Evolutionary conservation across 495 filamentous ascomycete species (phyloP).

Genomic region (Aspergillus asperescens): DNA sequence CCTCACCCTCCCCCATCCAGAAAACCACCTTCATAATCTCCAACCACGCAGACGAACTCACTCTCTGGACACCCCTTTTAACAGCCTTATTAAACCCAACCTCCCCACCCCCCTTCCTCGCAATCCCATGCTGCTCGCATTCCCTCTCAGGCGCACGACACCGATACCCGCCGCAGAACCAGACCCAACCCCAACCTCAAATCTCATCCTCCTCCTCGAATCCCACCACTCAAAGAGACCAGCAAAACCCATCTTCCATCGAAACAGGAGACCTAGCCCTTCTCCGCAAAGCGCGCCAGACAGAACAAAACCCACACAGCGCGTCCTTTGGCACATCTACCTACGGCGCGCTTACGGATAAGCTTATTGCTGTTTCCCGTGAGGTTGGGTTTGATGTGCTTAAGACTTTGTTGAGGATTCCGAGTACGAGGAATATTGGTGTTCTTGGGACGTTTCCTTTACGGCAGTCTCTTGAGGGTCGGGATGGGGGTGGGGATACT

Average conservation of each 20-base stretch:
- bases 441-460: slow-evolving; percentile 55
- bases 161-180: slow-evolving; percentile 52
- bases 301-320: slow-evolving; percentile 27
- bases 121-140: slow-evolving; percentile 93
- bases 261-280: slow-evolving; percentile 41
- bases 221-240: too few species aligned
- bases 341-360: slow-evolving; percentile 70
- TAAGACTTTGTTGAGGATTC: slow-evolving; percentile 75
- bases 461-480: neutral
- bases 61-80: slow-evolving; percentile 89
- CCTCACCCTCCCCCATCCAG: slow-evolving; percentile 52
- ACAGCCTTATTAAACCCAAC: slow-evolving; percentile 60
- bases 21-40: slow-evolving; percentile 84
- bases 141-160: slow-evolving; percentile 68
- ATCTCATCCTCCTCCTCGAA: too few species aligned
- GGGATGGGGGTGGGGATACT: neutral
- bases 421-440: slow-evolving; percentile 81
- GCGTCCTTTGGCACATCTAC: slow-evolving; percentile 45
- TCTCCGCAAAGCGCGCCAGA: slow-evolving; percentile 31
- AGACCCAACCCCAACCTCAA: neutral
- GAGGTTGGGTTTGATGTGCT: slow-evolving; percentile 74
- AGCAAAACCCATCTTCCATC: slow-evolving; percentile 25
- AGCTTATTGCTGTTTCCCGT: slow-evolving; percentile 58
- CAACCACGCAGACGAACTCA: slow-evolving; percentile 94
- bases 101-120: slow-evolving; percentile 63